Base-by-base conservation (phyloP, 331 rosid species). In the Pyrus hybrid region DNA sequence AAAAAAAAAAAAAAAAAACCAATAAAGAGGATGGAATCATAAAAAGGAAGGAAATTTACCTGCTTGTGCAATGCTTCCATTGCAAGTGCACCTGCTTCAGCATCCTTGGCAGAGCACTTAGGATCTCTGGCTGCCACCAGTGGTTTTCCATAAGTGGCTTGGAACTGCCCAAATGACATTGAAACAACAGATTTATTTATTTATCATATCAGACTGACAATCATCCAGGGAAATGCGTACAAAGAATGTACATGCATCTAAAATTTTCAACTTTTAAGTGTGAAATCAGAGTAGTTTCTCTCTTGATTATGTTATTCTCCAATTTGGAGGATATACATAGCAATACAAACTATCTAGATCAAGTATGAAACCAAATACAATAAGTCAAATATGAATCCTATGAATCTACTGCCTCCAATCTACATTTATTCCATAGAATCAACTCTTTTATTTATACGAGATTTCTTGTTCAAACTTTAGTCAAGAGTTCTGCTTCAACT, bases 61-160 rank as follows among this genome's bases (percentile, higher is more conserved):
- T 94, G 99, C 90, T 92, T 94, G 86, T 94, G 99, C 86, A 94
- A 78, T 70, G 97, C 97, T 74, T 94, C 99, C 99, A 94, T 94
- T n/a, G 99, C 99, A 66, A 94, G 99, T 64, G 90, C 97, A 69
- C 99, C 99, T 23, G 97, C 97, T 88, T 94, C 99, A 68, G 99
- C 99, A 82, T 94, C 99, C 88, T 87, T 94, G 51, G 99, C 93
- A 71, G 99, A 90, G 81, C 99, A 94, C 83, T 94, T 94, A 21
- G 99, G 86, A 86, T 94, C 99, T 83, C 96, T 92, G 68, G 99
- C 90, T 47, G 97, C 96, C 74, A 92, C 72, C 74, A 94, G 91
- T 51, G 99, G 97, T 85, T 94, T 94, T 79, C 99, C 99, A 74
- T 92, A 94, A 47, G 91, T 83, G 23, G 93, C 82, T 86, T 94